Base-by-base conservation (phyloP, 225 moss, liverwort and hornwort genomes). In the Rhytidiadelphus loreus region DNA sequence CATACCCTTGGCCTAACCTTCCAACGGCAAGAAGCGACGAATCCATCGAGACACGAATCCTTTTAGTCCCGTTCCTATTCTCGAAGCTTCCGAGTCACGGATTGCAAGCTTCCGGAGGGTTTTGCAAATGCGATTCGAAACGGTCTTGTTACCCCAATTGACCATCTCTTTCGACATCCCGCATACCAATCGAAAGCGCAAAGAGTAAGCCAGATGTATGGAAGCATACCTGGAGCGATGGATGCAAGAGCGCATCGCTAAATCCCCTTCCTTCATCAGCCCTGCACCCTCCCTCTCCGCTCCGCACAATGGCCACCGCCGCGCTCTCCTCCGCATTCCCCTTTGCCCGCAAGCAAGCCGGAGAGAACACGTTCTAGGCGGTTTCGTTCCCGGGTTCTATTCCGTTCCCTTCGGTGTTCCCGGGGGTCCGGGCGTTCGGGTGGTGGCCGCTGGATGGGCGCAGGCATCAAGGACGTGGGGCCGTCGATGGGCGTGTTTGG, bases 361-460 rank as follows among this genome's bases (percentile, higher is more conserved):
- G 10, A 23, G 84, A 41, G 85, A 84, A 85, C 87, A 12, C 71
- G 83, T 85, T 82, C 44, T 5, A 23, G 28, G 19, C 7, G 60
- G 41, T 29, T 30, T 30, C 43, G 60, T 61, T 79, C 85, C 35
- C 85, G n/a, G 6, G 78, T 61, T 61, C 80, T 23, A 58, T 81
- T 50, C 60, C n/a, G 78, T 86, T 86, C 86, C 65, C 55, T 33
- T 55, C 41, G 13, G 59, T 41, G 88, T 85, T 84, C 84, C 87
- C 29, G 56, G 69, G 33, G 41, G 22, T 61, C 18, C 17, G 69
- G 76, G 50, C 56, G 16, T 68, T 81, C 66, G 62, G 50, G 86
- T 88, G 86, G 92, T 81, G 53, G 84, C 90, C 90, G 88, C 90
- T 84, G 53, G 90, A 92, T 90, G 86, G 56, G 90, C 90, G 6